phyloP scores from a whole-genome alignment of 1,139 yeast species.

The Groenewaldozyma auringiensis region DNA sequence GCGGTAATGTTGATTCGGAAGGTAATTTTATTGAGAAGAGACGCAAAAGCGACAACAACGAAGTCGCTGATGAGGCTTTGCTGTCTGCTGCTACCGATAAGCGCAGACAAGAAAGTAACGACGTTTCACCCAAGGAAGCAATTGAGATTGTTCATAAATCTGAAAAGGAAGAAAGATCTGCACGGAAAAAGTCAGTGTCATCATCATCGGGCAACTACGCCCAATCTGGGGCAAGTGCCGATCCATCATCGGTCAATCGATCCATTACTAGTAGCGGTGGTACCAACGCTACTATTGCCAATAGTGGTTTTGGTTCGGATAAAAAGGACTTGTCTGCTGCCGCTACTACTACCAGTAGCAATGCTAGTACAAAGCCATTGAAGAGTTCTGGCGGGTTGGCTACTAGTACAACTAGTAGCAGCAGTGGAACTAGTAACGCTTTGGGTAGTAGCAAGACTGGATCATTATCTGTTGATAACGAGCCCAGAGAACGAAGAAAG shows the following conservation, averaged over 20 bases:
- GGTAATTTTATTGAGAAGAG: neutral
- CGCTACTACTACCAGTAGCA: conserved; percentile 4
- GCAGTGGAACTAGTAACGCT: neutral
- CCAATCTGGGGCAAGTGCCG: neutral
- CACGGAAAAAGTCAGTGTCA: neutral
- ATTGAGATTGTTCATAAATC: neutral
- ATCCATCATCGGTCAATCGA: neutral
- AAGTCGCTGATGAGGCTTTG: neutral
- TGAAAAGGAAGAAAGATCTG: neutral
- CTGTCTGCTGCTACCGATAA: too few species aligned
- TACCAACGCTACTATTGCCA: neutral
- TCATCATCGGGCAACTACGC: neutral
- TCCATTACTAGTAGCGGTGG: conserved; percentile 5
- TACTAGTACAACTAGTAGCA: neutral
- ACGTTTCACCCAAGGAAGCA: neutral
- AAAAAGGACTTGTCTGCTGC: conserved; percentile 4
- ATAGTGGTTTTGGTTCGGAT: conserved; percentile 4
- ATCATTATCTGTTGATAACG: too few species aligned
- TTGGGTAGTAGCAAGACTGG: too few species aligned
- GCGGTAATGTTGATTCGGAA: neutral
- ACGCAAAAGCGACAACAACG: neutral
- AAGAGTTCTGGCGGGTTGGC: neutral
- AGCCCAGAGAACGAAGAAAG: conserved; percentile 3
- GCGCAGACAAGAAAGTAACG: too few species aligned
- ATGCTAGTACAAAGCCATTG: neutral